These are phyloP conservation scores for Emergomyces orientalis DNA, from an alignment of 2,329 filamentous ascomycete species.

Conservation along the genomic window DNA sequence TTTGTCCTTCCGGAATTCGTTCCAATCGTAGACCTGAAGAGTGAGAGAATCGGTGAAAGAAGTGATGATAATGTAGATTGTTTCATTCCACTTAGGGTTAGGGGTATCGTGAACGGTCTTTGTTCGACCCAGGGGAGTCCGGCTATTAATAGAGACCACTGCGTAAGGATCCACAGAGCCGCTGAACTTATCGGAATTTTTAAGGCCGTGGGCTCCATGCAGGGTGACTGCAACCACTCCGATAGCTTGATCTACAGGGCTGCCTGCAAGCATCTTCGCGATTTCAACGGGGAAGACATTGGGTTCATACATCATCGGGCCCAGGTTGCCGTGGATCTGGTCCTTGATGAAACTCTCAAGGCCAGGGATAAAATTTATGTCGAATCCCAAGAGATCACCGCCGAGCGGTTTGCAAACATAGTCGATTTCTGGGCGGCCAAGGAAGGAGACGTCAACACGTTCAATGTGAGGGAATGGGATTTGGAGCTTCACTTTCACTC, in stretches of 20 bases:
- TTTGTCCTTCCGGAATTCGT: slow-evolving; percentile 93
- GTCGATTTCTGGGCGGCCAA: slow-evolving; percentile 80
- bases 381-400: slow-evolving; percentile 90
- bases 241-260: slow-evolving; percentile 87
- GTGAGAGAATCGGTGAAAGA: slow-evolving; percentile 83
- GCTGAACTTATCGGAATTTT: slow-evolving; percentile 89
- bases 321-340: slow-evolving; percentile 86
- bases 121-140: slow-evolving; percentile 72
- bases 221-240: slow-evolving; percentile 87
- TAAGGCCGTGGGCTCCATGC: slow-evolving; percentile 82
- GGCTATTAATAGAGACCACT: slow-evolving; percentile 72
- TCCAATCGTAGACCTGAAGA: slow-evolving; percentile 80
- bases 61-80: slow-evolving; percentile 87
- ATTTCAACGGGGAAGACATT: slow-evolving; percentile 98
- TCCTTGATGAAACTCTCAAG: slow-evolving; percentile 90
- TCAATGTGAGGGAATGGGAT: slow-evolving; percentile 94
- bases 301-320: slow-evolving; percentile 95
- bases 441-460: slow-evolving; percentile 87
- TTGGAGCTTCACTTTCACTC: slow-evolving; percentile 94
- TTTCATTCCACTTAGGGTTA: slow-evolving; percentile 93
- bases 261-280: slow-evolving; percentile 93
- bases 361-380: slow-evolving; percentile 98
- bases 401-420: slow-evolving; percentile 97
- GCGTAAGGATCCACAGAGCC: slow-evolving; percentile 88
- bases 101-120: slow-evolving; percentile 77